phyloP scores from a whole-genome alignment of 1,284 basidiomycete genomes.

The Volvariella volvacea region DNA sequence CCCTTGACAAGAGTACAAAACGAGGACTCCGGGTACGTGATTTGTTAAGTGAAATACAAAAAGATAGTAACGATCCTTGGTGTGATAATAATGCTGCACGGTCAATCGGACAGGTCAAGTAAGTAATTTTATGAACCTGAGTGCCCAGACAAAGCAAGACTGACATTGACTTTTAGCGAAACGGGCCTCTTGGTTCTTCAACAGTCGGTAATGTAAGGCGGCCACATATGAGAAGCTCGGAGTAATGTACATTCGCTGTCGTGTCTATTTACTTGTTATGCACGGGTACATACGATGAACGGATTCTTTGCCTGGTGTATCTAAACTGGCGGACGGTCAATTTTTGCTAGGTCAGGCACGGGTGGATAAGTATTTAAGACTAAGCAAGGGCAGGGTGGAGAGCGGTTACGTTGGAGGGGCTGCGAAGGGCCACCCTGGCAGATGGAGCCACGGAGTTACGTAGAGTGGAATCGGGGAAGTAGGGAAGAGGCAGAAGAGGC shows the following conservation, averaged over 20 bases:
- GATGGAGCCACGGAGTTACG: conserved; percentile 3
- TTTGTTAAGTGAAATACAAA: not conserved
- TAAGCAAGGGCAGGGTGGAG: not conserved
- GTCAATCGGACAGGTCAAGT: conserved; percentile 14
- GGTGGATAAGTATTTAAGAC: not conserved
- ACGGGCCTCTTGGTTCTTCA: conserved; percentile 87
- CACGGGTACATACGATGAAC: conserved; percentile 5
- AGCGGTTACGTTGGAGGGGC: conserved; percentile 1
- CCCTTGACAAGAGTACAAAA: conserved; percentile 68
- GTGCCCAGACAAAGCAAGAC: conserved; percentile 5
- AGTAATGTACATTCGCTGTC: not conserved
- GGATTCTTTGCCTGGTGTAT: conserved; percentile 5
- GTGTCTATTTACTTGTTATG: conserved; percentile 6
- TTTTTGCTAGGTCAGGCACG: not conserved
- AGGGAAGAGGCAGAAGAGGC: not conserved
- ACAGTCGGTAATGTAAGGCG: conserved; percentile 48
- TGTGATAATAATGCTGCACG: no score
- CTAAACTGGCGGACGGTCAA: not conserved
- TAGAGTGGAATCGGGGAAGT: not conserved
- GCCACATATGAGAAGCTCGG: no score
- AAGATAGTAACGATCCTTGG: not conserved
- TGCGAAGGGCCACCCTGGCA: not conserved
- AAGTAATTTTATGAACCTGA: conserved; percentile 8
- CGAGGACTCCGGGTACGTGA: conserved; percentile 70
- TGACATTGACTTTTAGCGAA: conserved; percentile 46